Evolutionary conservation across 2,329 filamentous ascomycete genomes (phyloP), one percentile per base, ranked within the genome.

Genomic region (Onygenales sp.): DNA sequence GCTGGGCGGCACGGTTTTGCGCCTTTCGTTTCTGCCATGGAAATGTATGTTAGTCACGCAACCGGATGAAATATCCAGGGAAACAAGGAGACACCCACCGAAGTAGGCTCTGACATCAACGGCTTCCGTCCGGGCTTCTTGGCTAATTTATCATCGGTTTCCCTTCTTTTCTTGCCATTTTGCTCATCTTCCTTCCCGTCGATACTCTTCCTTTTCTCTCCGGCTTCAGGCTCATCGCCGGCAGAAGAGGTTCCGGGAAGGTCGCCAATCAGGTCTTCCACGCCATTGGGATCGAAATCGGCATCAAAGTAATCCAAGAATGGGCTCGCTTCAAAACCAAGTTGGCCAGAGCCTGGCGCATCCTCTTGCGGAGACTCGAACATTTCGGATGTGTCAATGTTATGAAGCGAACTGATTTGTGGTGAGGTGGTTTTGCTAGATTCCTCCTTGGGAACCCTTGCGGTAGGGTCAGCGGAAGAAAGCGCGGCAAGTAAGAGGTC

Each of bases 111-210:
- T 21, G 88, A 94, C 47, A 89, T 97, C 63, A 97, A 77, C 17
- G 92, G 93, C 77, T 98, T 98, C 58, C 93, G 83, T 49, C 93
- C 93, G 4, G 93, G 92, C 74, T 97, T 98, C 82, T 97, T 97
- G 27, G 88, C 83, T 43, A 85, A 78, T 72, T 93, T 95, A 44
- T 91, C 88, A 53, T 89, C 84, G 54, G 85, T 83, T 70, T 95
- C 90, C 56, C 87, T 82, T 59, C 89, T 82, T 75, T 91, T 93
- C 54, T 83, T 82, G 44, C 78, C 79, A 32, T 74, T 75, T n/a
- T 78, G 86, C 5, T 87, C 74, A 6, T 74, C 83, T 10, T 87
- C 82, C 51, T 64, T 64, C 42, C 63, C 67, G 37, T 70, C 71
- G n/a, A 67, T 76, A 39, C 71, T 77, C 56, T 85, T 83, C 46